Base-by-base conservation (phyloP, 768 basidiomycete genomes). In the Cystofilobasidium bisporidii region DNA sequence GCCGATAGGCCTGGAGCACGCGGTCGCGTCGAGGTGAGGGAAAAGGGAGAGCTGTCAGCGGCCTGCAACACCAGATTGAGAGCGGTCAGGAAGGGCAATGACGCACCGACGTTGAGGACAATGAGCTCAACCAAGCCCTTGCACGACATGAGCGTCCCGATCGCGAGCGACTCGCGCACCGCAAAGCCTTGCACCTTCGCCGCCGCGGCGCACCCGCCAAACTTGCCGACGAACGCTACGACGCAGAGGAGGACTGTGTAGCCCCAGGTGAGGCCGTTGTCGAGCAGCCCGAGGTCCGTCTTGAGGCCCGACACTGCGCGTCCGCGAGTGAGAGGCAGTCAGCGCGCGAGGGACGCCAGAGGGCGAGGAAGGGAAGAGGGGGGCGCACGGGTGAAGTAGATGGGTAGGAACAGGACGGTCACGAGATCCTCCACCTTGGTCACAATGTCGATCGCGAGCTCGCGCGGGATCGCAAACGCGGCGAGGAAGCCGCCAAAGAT, bases 341-440 rank as follows among this genome's bases (percentile, higher is more conserved):
- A 62, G 11, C n/a, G n/a, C n/a, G 41, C 2, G n/a, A 26, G 20
- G 3, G 2, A 30, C 1, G 41, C 76, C 86, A 69, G 74, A n/a
- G n/a, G n/a, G 89, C 88, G 66, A 67, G 45, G 18, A 47, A 18
- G 45, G 17, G 45, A 17, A 18, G 45, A 24, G 48, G 48, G n/a
- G 26, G 53, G 32, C 53, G 53, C 53, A 56, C 53, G 59, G 10
- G 41, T 45, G n/a, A 60, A 60, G 59, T 60, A 60, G 59, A 90
- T 80, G 9, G 89, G 89, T 38, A 92, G 72, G 73, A 91, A 83
- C 5, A 89, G 73, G 67, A 89, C 83, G 5, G 82, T 78, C 12
- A 91, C 85, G n/a, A 92, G 78, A 79, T 94, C 91, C 77, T 96
- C 91, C 32, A 92, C 76, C 76, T 88, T 92, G 72, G 90, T 88